Percentiles rank a stretch among this genome's conserved stretches.
Evolutionary conservation across 345 rosid species (phyloP).

Genomic region (Rhizophora mangle): DNA sequence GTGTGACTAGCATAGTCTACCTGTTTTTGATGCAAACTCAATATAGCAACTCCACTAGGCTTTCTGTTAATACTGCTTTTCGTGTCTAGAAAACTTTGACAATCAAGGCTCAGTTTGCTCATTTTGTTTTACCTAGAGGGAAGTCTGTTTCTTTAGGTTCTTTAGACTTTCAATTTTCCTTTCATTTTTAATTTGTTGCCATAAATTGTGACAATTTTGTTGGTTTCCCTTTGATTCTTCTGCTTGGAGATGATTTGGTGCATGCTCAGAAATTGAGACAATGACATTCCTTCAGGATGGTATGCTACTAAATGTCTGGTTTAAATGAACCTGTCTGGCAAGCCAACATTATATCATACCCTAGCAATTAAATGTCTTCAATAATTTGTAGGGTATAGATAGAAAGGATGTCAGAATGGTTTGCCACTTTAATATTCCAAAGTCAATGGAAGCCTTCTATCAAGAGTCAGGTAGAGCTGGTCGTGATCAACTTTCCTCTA

Average conservation of each 20-base stretch:
- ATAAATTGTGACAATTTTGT: conserved; percentile 35
- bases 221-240: conserved; percentile 26
- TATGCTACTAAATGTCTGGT: conserved; percentile 32
- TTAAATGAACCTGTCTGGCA: conserved; percentile 3
- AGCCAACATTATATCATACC: conserved; percentile 4
- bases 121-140: neutral
- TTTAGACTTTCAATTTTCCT: conserved; percentile 5
- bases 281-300: conserved; percentile 73
- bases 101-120: neutral
- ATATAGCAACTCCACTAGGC: neutral
- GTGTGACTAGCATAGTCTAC: neutral
- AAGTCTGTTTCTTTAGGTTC: neutral
- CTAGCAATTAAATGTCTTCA: conserved; percentile 22
- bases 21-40: neutral
- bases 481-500: conserved; percentile 82
- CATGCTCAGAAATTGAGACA: conserved; percentile 34
- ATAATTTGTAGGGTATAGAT: conserved; percentile 71
- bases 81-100: neutral
- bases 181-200: conserved; percentile 5
- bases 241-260: conserved; percentile 53
- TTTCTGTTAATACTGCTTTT: neutral
- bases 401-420: conserved; percentile 93
- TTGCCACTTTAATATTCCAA: conserved; percentile 88
- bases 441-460: conserved; percentile 96
- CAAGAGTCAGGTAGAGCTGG: conserved; percentile 99